Evolutionary conservation across 2,329 filamentous ascomycete genomes (phyloP).

Genomic region (Monosporascus sp.): DNA sequence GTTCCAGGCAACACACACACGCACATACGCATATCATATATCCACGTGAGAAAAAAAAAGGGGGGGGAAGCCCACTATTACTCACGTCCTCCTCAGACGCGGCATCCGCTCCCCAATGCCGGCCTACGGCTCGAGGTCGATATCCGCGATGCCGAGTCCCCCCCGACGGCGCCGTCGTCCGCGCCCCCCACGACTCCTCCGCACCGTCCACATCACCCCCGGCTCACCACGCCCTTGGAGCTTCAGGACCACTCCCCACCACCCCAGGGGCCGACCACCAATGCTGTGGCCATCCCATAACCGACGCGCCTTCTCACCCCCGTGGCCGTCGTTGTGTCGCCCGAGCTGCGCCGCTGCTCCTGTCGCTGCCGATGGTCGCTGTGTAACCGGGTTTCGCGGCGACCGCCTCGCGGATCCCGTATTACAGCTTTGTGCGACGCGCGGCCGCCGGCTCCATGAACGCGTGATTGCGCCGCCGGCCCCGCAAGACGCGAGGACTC

Average conservation of each 20-base stretch:
- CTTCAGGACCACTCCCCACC: constrained; percentile 50
- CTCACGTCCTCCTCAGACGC: constrained; percentile 46
- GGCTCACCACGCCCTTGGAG: constrained; percentile 28
- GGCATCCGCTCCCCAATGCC: constrained; percentile 48
- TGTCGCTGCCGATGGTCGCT: not conserved
- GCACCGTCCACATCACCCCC: constrained; percentile 9
- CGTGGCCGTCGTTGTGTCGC: constrained; percentile 44
- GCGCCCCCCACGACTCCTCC: constrained; percentile 7
- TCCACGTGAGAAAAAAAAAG: not conserved
- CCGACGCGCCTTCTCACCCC: constrained; percentile 52
- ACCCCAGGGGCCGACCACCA: constrained; percentile 80
- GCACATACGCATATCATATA: too few relatives aligned
- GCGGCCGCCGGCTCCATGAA: constrained; percentile 1
- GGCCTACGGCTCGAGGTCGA: constrained; percentile 37
- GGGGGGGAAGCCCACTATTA: constrained; percentile 11
- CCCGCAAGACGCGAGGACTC: constrained; percentile 68
- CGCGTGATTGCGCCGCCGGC: constrained; percentile 42
- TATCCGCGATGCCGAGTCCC: constrained; percentile 49
- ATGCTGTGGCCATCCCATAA: constrained; percentile 87
- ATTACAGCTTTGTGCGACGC: constrained; percentile 74
- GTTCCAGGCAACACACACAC: not conserved
- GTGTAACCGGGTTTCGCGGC: constrained; percentile 26
- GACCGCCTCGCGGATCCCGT: constrained; percentile 73
- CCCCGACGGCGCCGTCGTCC: constrained; percentile 31
- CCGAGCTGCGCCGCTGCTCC: constrained; percentile 63